Percentiles rank a stretch among this genome's conserved stretches.
These are phyloP conservation scores for Rosellinia necatrix DNA, from an alignment of 2,329 filamentous ascomycete species.

Conservation along the genomic window DNA sequence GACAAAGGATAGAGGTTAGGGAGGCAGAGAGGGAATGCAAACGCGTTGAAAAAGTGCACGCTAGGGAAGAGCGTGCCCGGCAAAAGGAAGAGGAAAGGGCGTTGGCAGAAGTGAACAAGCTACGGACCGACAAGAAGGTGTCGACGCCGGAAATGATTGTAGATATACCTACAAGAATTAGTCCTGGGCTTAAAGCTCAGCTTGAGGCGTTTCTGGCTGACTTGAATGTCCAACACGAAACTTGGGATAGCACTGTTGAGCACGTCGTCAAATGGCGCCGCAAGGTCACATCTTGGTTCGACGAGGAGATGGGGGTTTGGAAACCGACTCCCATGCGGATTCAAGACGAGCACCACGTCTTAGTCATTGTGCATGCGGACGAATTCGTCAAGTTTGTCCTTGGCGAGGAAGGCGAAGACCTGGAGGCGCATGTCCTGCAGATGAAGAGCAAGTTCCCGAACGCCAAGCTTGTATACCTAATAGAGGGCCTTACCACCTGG, in stretches of 20 bases:
- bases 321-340: conserved; percentile 61
- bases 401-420: conserved; percentile 49
- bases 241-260: conserved; percentile 52
- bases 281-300: conserved; percentile 67
- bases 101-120: conserved; percentile 73
- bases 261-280: conserved; percentile 70
- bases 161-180: conserved; percentile 64
- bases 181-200: conserved; percentile 51
- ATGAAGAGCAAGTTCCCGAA: conserved; percentile 59
- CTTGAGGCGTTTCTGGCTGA: conserved; percentile 56
- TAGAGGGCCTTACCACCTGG: conserved; percentile 71
- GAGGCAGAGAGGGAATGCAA: conserved; percentile 61
- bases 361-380: conserved; percentile 65
- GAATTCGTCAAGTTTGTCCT: conserved; percentile 68
- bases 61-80: conserved; percentile 63
- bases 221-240: conserved; percentile 52
- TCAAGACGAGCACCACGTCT: conserved; percentile 61
- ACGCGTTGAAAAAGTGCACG: conserved; percentile 59
- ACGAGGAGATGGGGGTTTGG: conserved; percentile 66
- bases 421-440: conserved; percentile 63
- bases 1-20: conserved; percentile 53
- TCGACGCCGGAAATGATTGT: conserved; percentile 79
- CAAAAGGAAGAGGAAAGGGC: conserved; percentile 70
- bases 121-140: conserved; percentile 73
- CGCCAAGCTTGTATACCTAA: conserved; percentile 67